Percentiles rank a stretch among this genome's conserved stretches.
These are phyloP conservation scores for Stentor coeruleus DNA, from an alignment of 73 alveolate genomes.

Conservation along the genomic window DNA sequence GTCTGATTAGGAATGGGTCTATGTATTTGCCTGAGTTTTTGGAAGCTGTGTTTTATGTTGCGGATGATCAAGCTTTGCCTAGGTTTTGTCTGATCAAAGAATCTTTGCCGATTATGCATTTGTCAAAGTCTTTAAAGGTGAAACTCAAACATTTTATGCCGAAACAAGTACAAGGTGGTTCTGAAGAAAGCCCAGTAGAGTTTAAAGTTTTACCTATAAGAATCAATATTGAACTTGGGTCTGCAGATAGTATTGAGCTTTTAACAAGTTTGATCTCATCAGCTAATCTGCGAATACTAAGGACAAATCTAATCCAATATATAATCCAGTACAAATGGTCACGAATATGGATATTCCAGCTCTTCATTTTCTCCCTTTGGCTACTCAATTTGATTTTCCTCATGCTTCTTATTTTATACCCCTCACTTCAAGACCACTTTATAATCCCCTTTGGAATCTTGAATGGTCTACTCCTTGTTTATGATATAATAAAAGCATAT, in stretches of 20 bases:
- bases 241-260: not conserved
- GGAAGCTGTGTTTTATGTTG: not conserved
- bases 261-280: not conserved
- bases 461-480: not conserved
- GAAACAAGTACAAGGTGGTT: not conserved
- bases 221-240: not conserved
- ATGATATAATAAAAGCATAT: not conserved
- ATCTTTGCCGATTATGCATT: not conserved
- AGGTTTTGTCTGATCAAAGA: not conserved
- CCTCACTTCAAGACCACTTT: no score
- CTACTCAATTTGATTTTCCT: not conserved
- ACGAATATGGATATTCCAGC: not conserved
- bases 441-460: not conserved
- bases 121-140: not conserved
- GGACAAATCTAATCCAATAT: not conserved
- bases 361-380: not conserved
- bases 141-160: not conserved
- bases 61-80: not conserved
- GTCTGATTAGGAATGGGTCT: not conserved
- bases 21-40: not conserved
- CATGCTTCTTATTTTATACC: not conserved
- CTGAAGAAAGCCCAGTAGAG: not conserved
- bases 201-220: not conserved
- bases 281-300: not conserved
- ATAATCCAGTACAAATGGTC: not conserved